Evolutionary conservation across 345 rosid species (phyloP).

Genomic region (Triadica sebifera): DNA sequence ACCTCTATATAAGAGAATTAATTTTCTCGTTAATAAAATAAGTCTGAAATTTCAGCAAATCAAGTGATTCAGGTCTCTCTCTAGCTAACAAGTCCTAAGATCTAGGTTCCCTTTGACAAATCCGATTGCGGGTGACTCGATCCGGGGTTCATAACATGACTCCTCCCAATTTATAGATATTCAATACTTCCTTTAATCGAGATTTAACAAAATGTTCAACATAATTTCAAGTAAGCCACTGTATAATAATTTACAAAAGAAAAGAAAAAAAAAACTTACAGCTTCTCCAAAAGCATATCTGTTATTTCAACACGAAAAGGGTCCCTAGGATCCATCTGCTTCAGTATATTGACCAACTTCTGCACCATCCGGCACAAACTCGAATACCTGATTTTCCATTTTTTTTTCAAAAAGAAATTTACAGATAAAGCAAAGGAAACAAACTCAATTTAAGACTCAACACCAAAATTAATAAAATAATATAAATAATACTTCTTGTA

Average conservation of each 20-base stretch:
- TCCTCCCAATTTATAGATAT: neutral
- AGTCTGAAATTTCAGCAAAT: too few species aligned
- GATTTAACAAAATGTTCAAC: neutral
- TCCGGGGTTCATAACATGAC: too few species aligned
- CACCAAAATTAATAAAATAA: neutral
- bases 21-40: too few species aligned
- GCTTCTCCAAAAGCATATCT: slow-evolving; percentile 75
- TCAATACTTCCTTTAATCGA: neutral
- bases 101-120: too few species aligned
- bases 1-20: too few species aligned
- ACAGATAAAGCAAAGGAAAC: neutral
- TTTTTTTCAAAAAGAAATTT: neutral
- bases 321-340: slow-evolving; percentile 83
- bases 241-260: neutral
- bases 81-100: too few species aligned
- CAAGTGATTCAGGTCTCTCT: too few species aligned
- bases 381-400: slow-evolving; percentile 78
- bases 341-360: slow-evolving; percentile 68
- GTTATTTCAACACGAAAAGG: slow-evolving; percentile 85
- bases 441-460: slow-evolving; percentile 1
- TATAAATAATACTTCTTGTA: slow-evolving; percentile 63
- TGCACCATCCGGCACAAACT: slow-evolving; percentile 81
- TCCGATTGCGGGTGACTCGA: too few species aligned
- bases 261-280: slow-evolving; percentile 48
- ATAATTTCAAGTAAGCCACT: neutral